Evolutionary conservation across 2,329 filamentous ascomycete genomes (phyloP), one percentile per base, ranked within the genome.

Genomic region (Talaromyces amestolkiae): DNA sequence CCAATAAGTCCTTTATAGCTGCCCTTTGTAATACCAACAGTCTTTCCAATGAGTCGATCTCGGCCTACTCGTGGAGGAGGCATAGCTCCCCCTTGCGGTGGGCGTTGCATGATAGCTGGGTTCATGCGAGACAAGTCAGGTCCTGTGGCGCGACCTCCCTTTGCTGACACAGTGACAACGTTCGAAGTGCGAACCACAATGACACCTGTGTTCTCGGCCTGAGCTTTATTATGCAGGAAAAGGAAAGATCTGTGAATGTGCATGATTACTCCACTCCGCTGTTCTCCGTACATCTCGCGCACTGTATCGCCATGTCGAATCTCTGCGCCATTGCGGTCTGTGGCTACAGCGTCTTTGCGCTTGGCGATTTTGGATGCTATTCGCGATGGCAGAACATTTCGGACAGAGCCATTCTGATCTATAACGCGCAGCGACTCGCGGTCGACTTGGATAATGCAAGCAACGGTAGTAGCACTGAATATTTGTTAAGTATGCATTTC

Each of bases 231-330:
- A 74, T 96, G 91, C 63, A 96, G 82, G 81, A 96, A 99, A 19
- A 97, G 86, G 75, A 89, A 96, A n/a, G 92, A 92, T 60, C 95
- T 89, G 77, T 98, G 90, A 65, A 99, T 93, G 77, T 98, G 94
- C 65, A 97, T 86, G 70, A 99, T 96, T 70, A 91, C 91, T 70
- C 95, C 95, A 71, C 90, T 88, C 64, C 92, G 89, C 70, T 90
- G 87, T 79, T 97, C 93, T 39, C 94, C 95, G 22, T 90, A 89
- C 67, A 89, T 87, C 78, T 99, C 95, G 72, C 94, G 94, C 66
- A 99, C 92, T 1, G 92, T 93, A 75, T 99, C 95, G 65, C 96
- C 94, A 17, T 89, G 83, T 66, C 93, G 88, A 69, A 99, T 97
- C 76, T 99, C 95, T 17, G 93, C 93, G 13, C 95, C 94, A 72